These are phyloP conservation scores for Litchi chinensis DNA, from an alignment of 345 rosid species.

Conservation along the genomic window DNA sequence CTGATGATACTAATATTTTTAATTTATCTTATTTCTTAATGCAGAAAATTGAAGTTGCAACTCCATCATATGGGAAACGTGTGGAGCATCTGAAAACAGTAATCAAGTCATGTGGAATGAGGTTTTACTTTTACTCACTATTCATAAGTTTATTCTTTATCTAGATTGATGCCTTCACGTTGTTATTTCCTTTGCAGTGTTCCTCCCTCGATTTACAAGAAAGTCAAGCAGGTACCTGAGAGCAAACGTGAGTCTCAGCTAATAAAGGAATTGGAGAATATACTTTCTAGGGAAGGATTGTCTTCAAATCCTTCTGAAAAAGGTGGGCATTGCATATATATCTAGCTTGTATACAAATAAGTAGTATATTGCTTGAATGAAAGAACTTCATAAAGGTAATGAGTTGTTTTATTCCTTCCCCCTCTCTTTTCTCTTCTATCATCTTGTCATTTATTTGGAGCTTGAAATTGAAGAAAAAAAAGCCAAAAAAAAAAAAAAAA, in stretches of 20 bases:
- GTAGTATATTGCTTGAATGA: neutral
- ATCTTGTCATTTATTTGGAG: neutral
- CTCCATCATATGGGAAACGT: conserved; percentile 68
- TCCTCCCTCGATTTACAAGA: conserved; percentile 79
- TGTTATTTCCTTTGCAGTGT: conserved; percentile 48
- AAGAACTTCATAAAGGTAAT: neutral
- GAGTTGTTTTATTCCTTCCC: neutral
- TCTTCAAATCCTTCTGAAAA: conserved; percentile 82
- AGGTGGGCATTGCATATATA: conserved; percentile 42
- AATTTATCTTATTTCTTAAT: conserved; percentile 26
- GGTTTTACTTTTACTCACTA: conserved; percentile 46
- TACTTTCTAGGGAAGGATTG: conserved; percentile 88
- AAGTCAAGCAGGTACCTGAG: conserved; percentile 85
- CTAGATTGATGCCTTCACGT: conserved; percentile 14
- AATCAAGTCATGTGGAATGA: conserved; percentile 84
- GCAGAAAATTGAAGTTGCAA: conserved; percentile 71
- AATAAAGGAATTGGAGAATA: conserved; percentile 76
- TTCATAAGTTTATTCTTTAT: conserved; percentile 14
- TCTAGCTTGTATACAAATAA: conserved; percentile 14
- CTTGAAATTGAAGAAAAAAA: too few relatives aligned
- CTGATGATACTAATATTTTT: conserved; percentile 8
- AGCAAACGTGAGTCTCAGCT: conserved; percentile 75
- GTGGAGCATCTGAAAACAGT: conserved; percentile 86
- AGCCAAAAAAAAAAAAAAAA: too few relatives aligned
- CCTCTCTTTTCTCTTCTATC: neutral